Evolutionary conservation across 176 grass and related monocot species (phyloP).

Genomic region (Carex parvula): DNA sequence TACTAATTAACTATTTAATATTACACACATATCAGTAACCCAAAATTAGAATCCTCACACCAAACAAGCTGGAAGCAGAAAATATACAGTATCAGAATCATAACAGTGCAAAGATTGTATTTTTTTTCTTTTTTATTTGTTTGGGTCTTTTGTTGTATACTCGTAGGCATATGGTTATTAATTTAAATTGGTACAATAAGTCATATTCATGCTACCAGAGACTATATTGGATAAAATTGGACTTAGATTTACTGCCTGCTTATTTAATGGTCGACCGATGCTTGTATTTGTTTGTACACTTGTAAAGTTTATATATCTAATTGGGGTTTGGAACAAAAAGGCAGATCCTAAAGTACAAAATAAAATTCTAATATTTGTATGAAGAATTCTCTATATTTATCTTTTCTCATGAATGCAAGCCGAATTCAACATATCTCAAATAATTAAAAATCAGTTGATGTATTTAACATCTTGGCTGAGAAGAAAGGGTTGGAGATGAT

Average conservation of each 20-base stretch:
- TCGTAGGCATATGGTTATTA: background rate
- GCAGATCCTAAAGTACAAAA: background rate
- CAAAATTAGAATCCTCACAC: background rate
- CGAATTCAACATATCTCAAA: too few relatives aligned
- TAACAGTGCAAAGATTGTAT: background rate
- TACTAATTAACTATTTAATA: background rate
- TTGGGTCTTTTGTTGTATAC: background rate
- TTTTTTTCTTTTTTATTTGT: background rate
- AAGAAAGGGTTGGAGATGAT: too few relatives aligned
- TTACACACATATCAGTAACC: background rate
- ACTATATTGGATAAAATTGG: background rate
- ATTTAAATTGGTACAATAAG: background rate
- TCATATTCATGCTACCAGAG: background rate
- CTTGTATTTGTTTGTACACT: background rate
- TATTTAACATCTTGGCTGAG: too few relatives aligned
- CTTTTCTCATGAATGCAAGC: background rate
- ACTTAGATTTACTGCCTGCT: background rate
- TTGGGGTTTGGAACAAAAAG: background rate
- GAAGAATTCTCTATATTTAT: background rate
- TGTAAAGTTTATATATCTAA: background rate
- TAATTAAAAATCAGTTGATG: too few relatives aligned
- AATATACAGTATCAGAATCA: background rate
- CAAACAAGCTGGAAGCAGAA: background rate
- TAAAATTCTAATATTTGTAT: background rate
- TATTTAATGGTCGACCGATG: background rate